Percentiles rank a stretch among this genome's conserved stretches.
Conservation (phyloP, 805 yeast species). For the Candida oleophila region DNA sequence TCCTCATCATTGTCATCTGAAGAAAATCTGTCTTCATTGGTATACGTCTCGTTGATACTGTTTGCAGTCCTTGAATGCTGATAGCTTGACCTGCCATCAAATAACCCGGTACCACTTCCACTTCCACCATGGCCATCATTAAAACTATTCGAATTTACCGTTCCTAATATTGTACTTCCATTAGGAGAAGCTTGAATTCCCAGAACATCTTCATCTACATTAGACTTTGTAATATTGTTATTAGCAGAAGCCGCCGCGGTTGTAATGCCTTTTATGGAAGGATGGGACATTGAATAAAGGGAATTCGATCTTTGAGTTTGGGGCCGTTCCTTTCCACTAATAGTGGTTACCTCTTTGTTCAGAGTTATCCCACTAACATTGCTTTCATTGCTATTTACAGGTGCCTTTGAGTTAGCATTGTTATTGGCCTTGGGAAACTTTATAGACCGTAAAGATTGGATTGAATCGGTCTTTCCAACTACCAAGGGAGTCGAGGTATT, state of each 20-base stretch:
- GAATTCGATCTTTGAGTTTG: conserved; percentile 8
- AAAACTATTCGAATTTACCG: not conserved
- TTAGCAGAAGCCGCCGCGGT: not conserved
- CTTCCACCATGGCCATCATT: not conserved
- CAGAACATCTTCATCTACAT: not conserved
- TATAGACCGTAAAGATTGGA: conserved; percentile 3
- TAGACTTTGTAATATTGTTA: not conserved
- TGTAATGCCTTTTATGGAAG: not conserved
- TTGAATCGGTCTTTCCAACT: conserved; percentile 1
- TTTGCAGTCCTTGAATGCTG: conserved; percentile 9
- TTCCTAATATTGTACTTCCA: conserved; percentile 3
- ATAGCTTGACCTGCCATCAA: conserved; percentile 10
- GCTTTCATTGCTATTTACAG: not conserved
- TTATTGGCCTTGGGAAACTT: conserved; percentile 4
- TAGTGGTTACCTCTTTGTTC: conserved; percentile 5
- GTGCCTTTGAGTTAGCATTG: not conserved
- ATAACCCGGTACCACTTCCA: conserved; percentile 13
- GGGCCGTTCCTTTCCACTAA: conserved; percentile 7
- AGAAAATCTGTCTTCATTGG: conserved; percentile 24
- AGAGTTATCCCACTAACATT: not conserved
- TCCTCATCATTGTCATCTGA: conserved; percentile 24
- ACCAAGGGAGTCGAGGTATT: conserved; percentile 1
- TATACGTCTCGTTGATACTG: conserved; percentile 22
- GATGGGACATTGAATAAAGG: conserved; percentile 5
- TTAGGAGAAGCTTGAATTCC: conserved; percentile 2